Percentiles rank a stretch among this genome's conserved stretches.
These are phyloP conservation scores for Poa annua DNA, from an alignment of 176 grass and related monocot genomes.

Conservation along the genomic window DNA sequence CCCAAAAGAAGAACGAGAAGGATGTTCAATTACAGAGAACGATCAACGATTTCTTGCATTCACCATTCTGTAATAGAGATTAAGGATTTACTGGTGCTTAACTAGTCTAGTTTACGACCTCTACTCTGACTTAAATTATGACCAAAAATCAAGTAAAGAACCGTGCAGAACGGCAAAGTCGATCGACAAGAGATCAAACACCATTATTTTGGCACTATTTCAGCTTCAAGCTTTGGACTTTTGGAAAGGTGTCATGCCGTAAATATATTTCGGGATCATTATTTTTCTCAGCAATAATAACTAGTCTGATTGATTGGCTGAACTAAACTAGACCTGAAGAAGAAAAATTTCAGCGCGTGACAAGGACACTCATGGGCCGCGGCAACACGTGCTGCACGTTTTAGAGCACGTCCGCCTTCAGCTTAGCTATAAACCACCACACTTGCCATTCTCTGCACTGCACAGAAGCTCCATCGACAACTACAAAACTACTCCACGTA, in stretches of 20 bases:
- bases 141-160: neutral
- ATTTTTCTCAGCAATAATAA: neutral
- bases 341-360: neutral
- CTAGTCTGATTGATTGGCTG: neutral
- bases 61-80: neutral
- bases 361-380: neutral
- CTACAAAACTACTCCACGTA: neutral
- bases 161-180: neutral
- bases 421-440: conserved; percentile 25
- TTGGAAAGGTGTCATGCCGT: neutral
- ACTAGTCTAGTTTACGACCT: neutral
- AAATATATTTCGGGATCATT: neutral
- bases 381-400: conserved; percentile 14
- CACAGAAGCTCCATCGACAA: neutral
- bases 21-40: neutral
- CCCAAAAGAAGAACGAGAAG: neutral
- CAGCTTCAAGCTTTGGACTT: neutral
- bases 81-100: neutral
- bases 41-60: neutral
- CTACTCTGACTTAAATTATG: neutral
- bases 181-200: no score
- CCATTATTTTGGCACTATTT: neutral
- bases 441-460: neutral
- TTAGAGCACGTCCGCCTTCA: neutral
- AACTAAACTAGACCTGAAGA: neutral